Conservation (phyloP, 129 eudicot genomes). For the Heracleum sosnowskyi region DNA sequence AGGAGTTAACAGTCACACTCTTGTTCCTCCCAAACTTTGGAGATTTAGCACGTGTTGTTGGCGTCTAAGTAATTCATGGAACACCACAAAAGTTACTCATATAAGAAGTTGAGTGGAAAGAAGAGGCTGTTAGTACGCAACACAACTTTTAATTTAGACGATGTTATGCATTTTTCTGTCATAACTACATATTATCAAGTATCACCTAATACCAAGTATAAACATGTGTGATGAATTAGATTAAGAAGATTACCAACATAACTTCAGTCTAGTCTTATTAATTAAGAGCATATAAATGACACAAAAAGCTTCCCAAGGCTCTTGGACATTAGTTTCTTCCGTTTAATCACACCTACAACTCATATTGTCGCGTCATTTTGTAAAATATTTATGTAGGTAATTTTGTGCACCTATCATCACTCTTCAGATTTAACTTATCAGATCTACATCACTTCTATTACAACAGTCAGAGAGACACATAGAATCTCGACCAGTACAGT, state of each 20-base stretch:
- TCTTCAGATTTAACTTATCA: background rate
- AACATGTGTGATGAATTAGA: too few relatives aligned
- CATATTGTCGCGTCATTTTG: background rate
- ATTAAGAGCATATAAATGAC: background rate
- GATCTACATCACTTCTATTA: too few relatives aligned
- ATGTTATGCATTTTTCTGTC: background rate
- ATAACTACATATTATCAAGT: too few relatives aligned
- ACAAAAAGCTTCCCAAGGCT: background rate
- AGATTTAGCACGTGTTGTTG: slow-evolving; percentile 75
- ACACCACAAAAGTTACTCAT: background rate
- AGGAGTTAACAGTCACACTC: slow-evolving; percentile 19
- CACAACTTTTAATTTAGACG: background rate
- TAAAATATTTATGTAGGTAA: background rate
- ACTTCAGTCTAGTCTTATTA: background rate
- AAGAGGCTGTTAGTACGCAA: background rate
- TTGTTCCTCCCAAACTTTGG: slow-evolving; percentile 86
- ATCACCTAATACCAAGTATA: too few relatives aligned
- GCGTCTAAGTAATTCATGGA: slow-evolving; percentile 35
- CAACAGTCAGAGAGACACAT: background rate
- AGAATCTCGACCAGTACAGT: background rate
- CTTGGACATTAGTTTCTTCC: background rate
- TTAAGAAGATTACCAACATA: too few relatives aligned
- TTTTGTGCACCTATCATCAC: too few relatives aligned
- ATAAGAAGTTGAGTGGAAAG: background rate
- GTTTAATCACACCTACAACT: too few relatives aligned